phyloP scores from a whole-genome alignment of 2,329 filamentous ascomycete genomes.

The Exserohilum turcica region DNA sequence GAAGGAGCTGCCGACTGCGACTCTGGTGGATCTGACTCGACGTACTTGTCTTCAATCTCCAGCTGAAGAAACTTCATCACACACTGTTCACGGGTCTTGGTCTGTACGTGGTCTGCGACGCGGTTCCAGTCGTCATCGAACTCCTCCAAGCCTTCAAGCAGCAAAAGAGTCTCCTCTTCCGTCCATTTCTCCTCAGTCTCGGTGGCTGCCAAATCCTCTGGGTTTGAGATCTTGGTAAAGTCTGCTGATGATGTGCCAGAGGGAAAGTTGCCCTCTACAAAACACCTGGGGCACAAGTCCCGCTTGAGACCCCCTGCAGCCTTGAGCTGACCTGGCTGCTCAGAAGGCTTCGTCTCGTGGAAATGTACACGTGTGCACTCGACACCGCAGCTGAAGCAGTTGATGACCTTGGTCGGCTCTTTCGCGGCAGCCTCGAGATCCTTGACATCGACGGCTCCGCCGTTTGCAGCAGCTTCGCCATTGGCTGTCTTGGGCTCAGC shows the following conservation, averaged over 20 bases:
- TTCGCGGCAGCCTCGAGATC: constrained; percentile 67
- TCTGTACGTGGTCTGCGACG: constrained; percentile 89
- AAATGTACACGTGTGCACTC: constrained; percentile 80
- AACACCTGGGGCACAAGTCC: constrained; percentile 91
- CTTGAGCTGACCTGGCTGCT: constrained; percentile 56
- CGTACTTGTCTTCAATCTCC: constrained; percentile 96
- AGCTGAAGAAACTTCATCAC: constrained; percentile 95
- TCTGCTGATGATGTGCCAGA: constrained; percentile 76
- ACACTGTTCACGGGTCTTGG: constrained; percentile 91
- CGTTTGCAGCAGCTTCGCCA: constrained; percentile 72
- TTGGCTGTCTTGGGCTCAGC: constrained; percentile 62
- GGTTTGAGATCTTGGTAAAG: constrained; percentile 88
- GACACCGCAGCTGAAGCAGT: constrained; percentile 89
- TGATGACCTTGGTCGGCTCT: constrained; percentile 69
- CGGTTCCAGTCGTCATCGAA: constrained; percentile 96
- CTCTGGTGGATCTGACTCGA: constrained; percentile 74
- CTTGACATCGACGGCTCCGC: constrained; percentile 63
- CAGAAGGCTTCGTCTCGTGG: constrained; percentile 68
- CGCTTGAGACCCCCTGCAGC: constrained; percentile 68
- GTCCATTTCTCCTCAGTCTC: constrained; percentile 90
- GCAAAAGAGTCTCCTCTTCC: constrained; percentile 83
- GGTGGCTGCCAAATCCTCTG: constrained; percentile 75
- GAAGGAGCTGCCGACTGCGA: constrained; percentile 53
- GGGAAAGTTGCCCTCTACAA: constrained; percentile 81
- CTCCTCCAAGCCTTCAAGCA: constrained; percentile 88